A percentile compares a stretch with the other conserved stretches of the same genome.
phyloP scores from a whole-genome alignment of 345 rosid genomes.

The Clarkia xantiana region DNA sequence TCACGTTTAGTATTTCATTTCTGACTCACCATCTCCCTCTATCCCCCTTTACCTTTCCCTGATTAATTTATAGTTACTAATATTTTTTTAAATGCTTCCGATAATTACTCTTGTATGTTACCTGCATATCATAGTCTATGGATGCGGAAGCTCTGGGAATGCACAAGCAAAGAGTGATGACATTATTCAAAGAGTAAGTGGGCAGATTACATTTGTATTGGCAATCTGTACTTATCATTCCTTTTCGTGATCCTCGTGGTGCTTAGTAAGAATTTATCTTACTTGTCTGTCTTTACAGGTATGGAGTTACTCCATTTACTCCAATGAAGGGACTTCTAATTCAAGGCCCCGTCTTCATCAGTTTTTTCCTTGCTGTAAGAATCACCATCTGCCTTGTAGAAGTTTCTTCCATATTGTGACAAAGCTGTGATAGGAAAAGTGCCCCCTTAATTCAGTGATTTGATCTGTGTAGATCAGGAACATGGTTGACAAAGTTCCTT shows the following conservation, averaged over 20 bases:
- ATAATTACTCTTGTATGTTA: background rate
- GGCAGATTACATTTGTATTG: background rate
- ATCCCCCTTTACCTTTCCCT: background rate
- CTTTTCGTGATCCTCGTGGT: background rate
- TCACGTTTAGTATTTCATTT: too few relatives aligned
- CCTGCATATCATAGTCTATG: conserved; percentile 12
- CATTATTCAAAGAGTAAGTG: conserved; percentile 29
- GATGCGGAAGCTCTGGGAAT: conserved; percentile 30
- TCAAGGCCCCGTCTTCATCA: conserved; percentile 57
- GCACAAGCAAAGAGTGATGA: conserved; percentile 23
- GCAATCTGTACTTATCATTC: background rate
- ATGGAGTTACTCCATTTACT: conserved; percentile 49
- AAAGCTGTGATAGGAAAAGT: background rate
- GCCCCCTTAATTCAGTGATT: background rate
- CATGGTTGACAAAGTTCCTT: conserved; percentile 64
- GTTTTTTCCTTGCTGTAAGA: conserved; percentile 55
- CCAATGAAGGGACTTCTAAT: conserved; percentile 50
- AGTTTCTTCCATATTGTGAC: too few relatives aligned
- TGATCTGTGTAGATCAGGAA: conserved; percentile 29
- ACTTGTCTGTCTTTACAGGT: conserved; percentile 18
- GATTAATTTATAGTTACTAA: background rate
- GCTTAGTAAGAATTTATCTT: background rate
- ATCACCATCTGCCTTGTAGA: background rate
- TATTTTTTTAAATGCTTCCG: background rate
- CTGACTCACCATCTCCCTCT: background rate